Evolutionary conservation across 106 monocot genomes (phyloP), one percentile per base, ranked within the genome.

Genomic region (Triglochin maritima): DNA sequence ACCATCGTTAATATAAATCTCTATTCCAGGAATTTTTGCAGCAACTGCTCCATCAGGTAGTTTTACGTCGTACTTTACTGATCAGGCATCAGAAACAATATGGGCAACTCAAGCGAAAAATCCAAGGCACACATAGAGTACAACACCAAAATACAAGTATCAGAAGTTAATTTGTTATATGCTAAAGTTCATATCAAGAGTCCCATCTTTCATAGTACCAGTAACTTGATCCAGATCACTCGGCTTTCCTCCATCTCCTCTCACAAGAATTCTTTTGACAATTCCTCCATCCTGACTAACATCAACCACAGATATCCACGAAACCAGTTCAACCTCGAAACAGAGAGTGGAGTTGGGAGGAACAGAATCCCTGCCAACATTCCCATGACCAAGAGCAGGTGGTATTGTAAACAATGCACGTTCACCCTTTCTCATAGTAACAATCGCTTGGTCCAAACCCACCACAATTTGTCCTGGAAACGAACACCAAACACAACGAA

Each of bases 391-490:
- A 67, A 66, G 66, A 42, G 52, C 11, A 47, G 69, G 57, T 1
- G 85, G 80, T 60, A 85, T n/a, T 13, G 80, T 85, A 72, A 85
- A 85, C 60, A 89, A 47, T 41, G 89, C 74, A 44, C 72, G 6
- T 57, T 89, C 89, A 44, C 80, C 85, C 78, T 82, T 85, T 51
- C 63, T 85, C 89, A 89, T 89, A 9, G 89, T 89, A 63, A 73
- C 3, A 55, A 85, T 67, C 42, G 80, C 89, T 63, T 82, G 72
- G 67, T 82, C 78, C 68, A 84, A 69, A 8, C 84, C 81, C 51
- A 17, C 8, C 51, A 77, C 64, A 45, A 81, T 68, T 57, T 74
- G 63, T 56, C 74, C 88, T 88, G 55, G 57, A 71, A 64, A 57
- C 47, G 17, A 65, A 6, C 47, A 17, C 2, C 17, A 14, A 12